A percentile compares a stretch with the other conserved stretches of the same genome.
Evolutionary conservation across 1,139 yeast genomes (phyloP).

Genomic region (Zhuliangozyma parablackwelliae): DNA sequence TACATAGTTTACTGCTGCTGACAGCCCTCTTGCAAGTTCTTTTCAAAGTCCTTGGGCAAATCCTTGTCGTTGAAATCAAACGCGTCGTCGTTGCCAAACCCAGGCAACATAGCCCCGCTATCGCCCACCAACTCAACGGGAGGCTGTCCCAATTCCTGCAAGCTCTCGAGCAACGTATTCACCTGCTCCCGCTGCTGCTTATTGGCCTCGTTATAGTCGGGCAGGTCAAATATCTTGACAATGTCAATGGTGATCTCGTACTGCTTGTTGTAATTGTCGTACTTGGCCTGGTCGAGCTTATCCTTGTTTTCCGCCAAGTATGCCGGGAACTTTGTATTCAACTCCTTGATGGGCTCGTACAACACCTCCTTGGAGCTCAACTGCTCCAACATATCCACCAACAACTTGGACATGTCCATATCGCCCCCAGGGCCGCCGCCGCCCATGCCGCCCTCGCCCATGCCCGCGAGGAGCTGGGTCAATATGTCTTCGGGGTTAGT

Average conservation of each 20-base stretch:
- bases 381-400: slow-evolving; percentile 77
- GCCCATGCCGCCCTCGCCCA: slow-evolving; percentile 39
- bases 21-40: slow-evolving; percentile 37
- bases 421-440: slow-evolving; percentile 32
- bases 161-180: slow-evolving; percentile 55
- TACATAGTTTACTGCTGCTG: slow-evolving; percentile 19
- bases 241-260: slow-evolving; percentile 50
- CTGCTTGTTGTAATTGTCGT: slow-evolving; percentile 50
- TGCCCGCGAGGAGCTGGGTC: slow-evolving; percentile 49
- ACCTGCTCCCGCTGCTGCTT: slow-evolving; percentile 49
- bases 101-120: slow-evolving; percentile 44
- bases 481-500: slow-evolving; percentile 56
- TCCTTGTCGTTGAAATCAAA: slow-evolving; percentile 41
- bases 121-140: slow-evolving; percentile 78
- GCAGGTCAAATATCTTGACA: slow-evolving; percentile 53
- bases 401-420: slow-evolving; percentile 56
- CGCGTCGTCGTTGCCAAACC: slow-evolving; percentile 21
- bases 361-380: slow-evolving; percentile 82
- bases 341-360: slow-evolving; percentile 83
- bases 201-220: slow-evolving; percentile 50
- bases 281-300: slow-evolving; percentile 44
- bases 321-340: slow-evolving; percentile 63
- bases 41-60: slow-evolving; percentile 47
- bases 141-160: slow-evolving; percentile 84
- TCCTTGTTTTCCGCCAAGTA: slow-evolving; percentile 52